Conservation (phyloP, 179 eudicot species). For the Actinidia polygama region DNA sequence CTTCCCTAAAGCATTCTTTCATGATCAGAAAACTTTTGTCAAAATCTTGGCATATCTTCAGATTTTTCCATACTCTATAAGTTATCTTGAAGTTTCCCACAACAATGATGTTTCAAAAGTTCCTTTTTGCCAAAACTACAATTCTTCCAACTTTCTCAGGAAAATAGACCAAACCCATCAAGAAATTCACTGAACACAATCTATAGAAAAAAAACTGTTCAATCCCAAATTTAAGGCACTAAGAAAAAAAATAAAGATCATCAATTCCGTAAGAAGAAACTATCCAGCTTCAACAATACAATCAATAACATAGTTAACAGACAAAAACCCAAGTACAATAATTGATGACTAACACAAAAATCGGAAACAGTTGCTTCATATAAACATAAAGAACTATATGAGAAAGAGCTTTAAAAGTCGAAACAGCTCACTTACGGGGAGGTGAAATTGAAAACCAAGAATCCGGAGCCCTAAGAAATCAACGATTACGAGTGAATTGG, state of each 20-base stretch:
- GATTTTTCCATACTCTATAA: neutral
- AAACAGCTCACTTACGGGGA: constrained; percentile 16
- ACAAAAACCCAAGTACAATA: neutral
- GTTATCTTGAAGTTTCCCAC: neutral
- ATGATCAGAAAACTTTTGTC: neutral
- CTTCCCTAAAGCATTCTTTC: constrained; percentile 14
- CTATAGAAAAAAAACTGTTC: neutral
- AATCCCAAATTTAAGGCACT: neutral
- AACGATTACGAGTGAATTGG: neutral
- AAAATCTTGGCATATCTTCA: neutral
- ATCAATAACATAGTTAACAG: neutral
- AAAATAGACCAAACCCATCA: constrained; percentile 15
- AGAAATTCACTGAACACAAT: constrained; percentile 16
- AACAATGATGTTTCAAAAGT: neutral
- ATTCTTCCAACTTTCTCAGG: constrained; percentile 16
- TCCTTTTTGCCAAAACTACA: neutral
- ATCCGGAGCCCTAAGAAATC: constrained; percentile 1
- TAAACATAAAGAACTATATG: neutral
- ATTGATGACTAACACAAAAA: neutral
- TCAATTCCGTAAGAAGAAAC: neutral
- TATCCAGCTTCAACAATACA: neutral
- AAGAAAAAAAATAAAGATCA: neutral
- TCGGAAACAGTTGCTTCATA: neutral
- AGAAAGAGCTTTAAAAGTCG: neutral
- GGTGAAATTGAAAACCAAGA: constrained; percentile 18